These are phyloP conservation scores for Plasmopara muralis DNA, from an alignment of 352 stramenopile species.

Conservation along the genomic window DNA sequence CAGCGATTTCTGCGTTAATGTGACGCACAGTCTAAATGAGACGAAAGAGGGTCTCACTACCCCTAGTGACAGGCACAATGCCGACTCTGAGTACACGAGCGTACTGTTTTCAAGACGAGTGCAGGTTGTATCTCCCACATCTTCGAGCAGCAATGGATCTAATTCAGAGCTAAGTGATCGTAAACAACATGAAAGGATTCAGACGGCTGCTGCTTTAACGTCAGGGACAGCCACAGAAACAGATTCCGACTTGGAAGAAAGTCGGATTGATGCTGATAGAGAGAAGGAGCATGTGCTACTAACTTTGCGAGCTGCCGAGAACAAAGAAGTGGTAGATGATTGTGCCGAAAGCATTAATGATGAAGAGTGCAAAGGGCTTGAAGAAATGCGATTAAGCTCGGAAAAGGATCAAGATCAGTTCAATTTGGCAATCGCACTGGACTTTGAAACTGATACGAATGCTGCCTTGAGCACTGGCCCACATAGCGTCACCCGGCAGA, in stretches of 20 bases:
- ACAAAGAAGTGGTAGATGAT: constrained; percentile 11
- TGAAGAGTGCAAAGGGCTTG: constrained; percentile 25
- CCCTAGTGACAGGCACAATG: constrained; percentile 8
- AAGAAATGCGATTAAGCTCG: constrained; percentile 8
- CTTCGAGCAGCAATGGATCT: constrained; percentile 53
- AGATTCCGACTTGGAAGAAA: constrained; percentile 27
- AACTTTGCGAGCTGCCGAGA: constrained; percentile 8
- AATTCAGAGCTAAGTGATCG: constrained; percentile 18
- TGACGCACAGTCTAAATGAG: constrained; percentile 20
- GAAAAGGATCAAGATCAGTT: constrained; percentile 34
- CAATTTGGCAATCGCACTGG: constrained; percentile 48
- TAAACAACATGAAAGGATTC: constrained; percentile 1
- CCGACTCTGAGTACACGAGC: constrained; percentile 26
- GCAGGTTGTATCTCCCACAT: constrained; percentile 45
- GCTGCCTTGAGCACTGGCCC: constrained; percentile 23
- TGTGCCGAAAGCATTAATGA: constrained; percentile 13
- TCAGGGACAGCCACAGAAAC: constrained; percentile 26
- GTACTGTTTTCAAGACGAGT: constrained; percentile 22
- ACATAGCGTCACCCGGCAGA: constrained; percentile 61
- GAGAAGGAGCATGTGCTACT: constrained; percentile 11
- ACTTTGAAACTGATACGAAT: constrained; percentile 61
- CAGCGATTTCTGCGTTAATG: constrained; percentile 34
- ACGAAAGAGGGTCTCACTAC: constrained; percentile 14
- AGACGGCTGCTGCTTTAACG: constrained; percentile 8
- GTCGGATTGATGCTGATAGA: constrained; percentile 17